Percentiles rank a stretch among this genome's conserved stretches.
These are phyloP conservation scores for Candida yuanshanica DNA, from an alignment of 805 yeast genomes.

Conservation along the genomic window DNA sequence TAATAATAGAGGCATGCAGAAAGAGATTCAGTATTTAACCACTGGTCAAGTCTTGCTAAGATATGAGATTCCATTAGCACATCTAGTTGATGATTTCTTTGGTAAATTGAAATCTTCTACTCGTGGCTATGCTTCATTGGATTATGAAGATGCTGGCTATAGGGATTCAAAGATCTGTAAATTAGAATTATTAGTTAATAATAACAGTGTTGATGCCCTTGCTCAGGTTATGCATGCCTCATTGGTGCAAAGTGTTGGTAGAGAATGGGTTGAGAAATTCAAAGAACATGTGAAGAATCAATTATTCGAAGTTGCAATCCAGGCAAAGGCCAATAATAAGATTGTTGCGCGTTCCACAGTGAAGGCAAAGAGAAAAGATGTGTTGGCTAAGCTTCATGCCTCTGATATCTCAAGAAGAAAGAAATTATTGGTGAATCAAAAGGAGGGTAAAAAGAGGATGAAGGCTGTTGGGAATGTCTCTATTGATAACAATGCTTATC, in stretches of 20 bases:
- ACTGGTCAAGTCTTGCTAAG: conserved; percentile 78
- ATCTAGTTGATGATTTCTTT: conserved; percentile 90
- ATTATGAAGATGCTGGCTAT: conserved; percentile 92
- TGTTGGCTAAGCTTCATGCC: conserved; percentile 89
- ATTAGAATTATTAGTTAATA: conserved; percentile 84
- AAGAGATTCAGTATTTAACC: conserved; percentile 67
- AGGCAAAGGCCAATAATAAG: conserved; percentile 76
- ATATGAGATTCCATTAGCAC: conserved; percentile 81
- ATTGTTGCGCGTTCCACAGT: conserved; percentile 90
- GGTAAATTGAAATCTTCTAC: conserved; percentile 89
- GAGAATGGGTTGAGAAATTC: conserved; percentile 77
- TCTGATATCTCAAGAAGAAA: conserved; percentile 87
- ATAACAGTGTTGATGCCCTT: conserved; percentile 83
- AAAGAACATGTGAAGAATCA: conserved; percentile 77
- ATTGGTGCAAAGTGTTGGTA: conserved; percentile 66
- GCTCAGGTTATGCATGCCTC: conserved; percentile 85
- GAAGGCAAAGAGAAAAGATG: conserved; percentile 91
- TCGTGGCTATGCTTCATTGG: conserved; percentile 89
- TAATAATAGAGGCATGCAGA: conserved; percentile 75
- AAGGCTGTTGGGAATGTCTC: conserved; percentile 72
- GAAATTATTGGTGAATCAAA: conserved; percentile 81
- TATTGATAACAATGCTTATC: conserved; percentile 83
- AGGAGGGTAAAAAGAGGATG: conserved; percentile 88
- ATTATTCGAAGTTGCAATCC: conserved; percentile 87
- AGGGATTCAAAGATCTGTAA: conserved; percentile 74